These are phyloP conservation scores for Monoraphidium neglectum DNA, from an alignment of 139 green algal species.

Conservation along the genomic window DNA sequence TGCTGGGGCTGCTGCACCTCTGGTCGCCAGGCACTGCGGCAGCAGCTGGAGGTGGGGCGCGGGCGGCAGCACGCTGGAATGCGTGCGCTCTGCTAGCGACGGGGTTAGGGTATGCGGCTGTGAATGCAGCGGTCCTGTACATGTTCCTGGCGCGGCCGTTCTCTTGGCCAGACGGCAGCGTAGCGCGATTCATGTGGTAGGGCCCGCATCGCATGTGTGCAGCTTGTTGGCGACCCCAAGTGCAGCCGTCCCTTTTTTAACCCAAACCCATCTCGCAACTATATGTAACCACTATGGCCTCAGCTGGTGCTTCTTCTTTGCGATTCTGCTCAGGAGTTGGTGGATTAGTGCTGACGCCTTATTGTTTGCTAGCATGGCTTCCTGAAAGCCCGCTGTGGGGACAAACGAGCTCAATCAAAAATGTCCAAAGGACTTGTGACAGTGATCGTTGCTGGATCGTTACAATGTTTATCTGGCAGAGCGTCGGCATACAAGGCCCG, in stretches of 20 bases:
- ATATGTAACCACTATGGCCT: no score
- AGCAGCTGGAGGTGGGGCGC: not conserved
- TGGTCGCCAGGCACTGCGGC: no score
- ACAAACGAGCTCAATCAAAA: no score
- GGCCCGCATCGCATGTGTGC: not conserved
- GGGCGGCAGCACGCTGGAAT: conserved; percentile 7
- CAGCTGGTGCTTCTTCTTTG: not conserved
- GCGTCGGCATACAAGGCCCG: not conserved
- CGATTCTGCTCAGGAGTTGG: not conserved
- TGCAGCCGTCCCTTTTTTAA: no score
- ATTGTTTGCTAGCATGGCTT: no score
- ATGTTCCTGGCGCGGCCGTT: conserved; percentile 78
- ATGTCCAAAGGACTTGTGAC: not conserved
- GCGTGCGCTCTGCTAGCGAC: not conserved
- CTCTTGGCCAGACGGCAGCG: conserved; percentile 67
- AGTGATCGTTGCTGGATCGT: not conserved
- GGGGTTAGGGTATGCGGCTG: conserved; percentile 22
- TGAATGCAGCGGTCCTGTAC: conserved; percentile 67
- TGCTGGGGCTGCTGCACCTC: conserved; percentile 66
- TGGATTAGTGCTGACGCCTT: no score
- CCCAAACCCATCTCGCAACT: no score
- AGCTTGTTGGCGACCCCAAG: not conserved
- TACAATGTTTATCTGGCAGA: not conserved
- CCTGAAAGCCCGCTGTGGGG: no score
- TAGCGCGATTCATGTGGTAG: conserved; percentile 93